These are phyloP conservation scores for Chloris gayana DNA, from an alignment of 176 grass and related monocot species.

Conservation along the genomic window DNA sequence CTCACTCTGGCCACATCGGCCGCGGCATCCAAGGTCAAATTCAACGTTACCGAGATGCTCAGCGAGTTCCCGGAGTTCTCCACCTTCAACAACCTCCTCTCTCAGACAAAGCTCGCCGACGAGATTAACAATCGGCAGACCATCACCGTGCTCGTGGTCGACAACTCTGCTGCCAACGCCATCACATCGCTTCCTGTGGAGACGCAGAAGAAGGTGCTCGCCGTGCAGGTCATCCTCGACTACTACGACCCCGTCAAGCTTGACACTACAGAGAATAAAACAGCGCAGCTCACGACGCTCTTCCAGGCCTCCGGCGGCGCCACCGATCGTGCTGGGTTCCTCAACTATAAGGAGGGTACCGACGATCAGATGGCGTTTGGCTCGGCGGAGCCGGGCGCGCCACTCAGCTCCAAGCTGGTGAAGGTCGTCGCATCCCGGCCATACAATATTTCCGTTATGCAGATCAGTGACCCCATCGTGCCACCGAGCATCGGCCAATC, in stretches of 20 bases:
- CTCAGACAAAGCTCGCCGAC: conserved; percentile 55
- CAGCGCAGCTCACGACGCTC: conserved; percentile 53
- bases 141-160: conserved; percentile 68
- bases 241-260: conserved; percentile 79
- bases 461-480: conserved; percentile 59
- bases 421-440: conserved; percentile 52
- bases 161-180: conserved; percentile 44
- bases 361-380: conserved; percentile 60
- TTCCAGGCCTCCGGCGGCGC: conserved; percentile 53
- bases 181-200: conserved; percentile 49
- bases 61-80: conserved; percentile 41
- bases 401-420: conserved; percentile 46
- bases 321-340: conserved; percentile 51
- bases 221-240: conserved; percentile 69
- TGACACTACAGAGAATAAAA: conserved; percentile 36
- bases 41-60: conserved; percentile 61
- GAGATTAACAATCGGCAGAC: conserved; percentile 69
- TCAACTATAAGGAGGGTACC: conserved; percentile 57
- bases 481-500: conserved; percentile 45
- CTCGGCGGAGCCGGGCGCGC: conserved; percentile 56
- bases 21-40: conserved; percentile 9
- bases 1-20: conserved; percentile 29
- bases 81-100: conserved; percentile 57
- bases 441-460: conserved; percentile 68
- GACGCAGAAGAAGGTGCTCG: conserved; percentile 51